Percentiles rank a stretch among this genome's conserved stretches.
Evolutionary conservation across 176 grass and related monocot genomes (phyloP).

Genomic region (Alloteropsis semialata): DNA sequence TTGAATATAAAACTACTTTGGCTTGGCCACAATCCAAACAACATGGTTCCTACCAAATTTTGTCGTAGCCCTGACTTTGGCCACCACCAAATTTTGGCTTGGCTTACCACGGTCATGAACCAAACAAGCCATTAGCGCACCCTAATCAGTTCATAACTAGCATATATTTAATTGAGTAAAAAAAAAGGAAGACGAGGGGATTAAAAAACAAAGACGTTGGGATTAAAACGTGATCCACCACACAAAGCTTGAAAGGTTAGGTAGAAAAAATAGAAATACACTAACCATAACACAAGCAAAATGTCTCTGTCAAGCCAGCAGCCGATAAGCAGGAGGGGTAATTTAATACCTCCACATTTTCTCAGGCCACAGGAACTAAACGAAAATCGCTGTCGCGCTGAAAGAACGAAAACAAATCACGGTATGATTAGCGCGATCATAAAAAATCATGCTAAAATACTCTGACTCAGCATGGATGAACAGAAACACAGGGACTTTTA

Average conservation of each 20-base stretch:
- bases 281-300: slow-evolving; percentile 20
- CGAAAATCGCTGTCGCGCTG: neutral
- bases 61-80: no score
- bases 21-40: no score
- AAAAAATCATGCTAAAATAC: neutral
- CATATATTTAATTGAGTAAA: no score
- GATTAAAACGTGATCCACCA: slow-evolving; percentile 27
- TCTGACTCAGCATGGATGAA: neutral
- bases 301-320: slow-evolving; percentile 10
- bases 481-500: neutral
- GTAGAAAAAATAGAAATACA: slow-evolving; percentile 13
- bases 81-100: no score
- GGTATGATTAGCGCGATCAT: neutral
- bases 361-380: neutral
- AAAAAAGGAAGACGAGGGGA: no score
- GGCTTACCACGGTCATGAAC: no score
- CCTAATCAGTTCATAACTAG: no score
- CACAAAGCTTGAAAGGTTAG: neutral
- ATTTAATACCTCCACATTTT: neutral
- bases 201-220: slow-evolving; percentile 13
- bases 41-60: no score
- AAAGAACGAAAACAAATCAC: neutral
- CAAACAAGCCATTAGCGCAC: no score
- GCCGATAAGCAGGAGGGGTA: no score
- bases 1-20: no score